A percentile compares a stretch with the other conserved stretches of the same genome.
phyloP scores from a whole-genome alignment of 805 yeast species.

The Peterozyma xylosa region DNA sequence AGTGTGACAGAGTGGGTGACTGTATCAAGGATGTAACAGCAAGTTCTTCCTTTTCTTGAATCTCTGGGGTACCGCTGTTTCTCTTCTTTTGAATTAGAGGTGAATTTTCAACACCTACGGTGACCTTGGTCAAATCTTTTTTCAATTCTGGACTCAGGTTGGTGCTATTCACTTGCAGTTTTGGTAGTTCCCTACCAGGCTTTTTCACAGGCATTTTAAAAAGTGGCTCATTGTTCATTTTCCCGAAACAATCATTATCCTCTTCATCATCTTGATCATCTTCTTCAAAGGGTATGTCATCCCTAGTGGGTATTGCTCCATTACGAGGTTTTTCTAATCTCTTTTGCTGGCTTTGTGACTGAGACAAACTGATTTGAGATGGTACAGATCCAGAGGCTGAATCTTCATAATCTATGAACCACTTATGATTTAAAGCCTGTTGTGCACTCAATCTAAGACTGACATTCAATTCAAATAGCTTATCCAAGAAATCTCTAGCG shows the following conservation, averaged over 20 bases:
- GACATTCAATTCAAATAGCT: conserved; percentile 74
- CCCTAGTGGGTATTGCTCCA: conserved; percentile 1
- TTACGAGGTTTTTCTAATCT: conserved; percentile 28
- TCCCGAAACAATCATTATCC: too few species aligned
- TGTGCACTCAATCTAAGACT: conserved; percentile 62
- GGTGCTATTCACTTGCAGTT: neutral
- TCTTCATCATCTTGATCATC: conserved; percentile 1
- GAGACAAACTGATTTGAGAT: conserved; percentile 53
- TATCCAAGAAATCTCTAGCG: conserved; percentile 52
- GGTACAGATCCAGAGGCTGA: conserved; percentile 18
- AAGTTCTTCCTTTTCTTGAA: conserved; percentile 1
- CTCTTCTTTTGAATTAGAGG: neutral
- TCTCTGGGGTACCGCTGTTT: conserved; percentile 5
- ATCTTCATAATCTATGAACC: conserved; percentile 45
- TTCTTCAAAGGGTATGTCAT: conserved; percentile 2
- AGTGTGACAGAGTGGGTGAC: neutral
- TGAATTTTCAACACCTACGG: too few species aligned
- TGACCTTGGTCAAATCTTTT: too few species aligned
- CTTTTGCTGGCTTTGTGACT: conserved; percentile 63
- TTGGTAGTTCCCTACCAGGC: conserved; percentile 1
- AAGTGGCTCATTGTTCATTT: neutral
- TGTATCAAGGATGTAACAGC: conserved; percentile 12
- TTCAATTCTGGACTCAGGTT: neutral
- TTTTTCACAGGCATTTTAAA: conserved; percentile 7
- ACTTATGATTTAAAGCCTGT: conserved; percentile 70